Percentiles rank a stretch among this genome's conserved stretches.
phyloP scores from a whole-genome alignment of 1,139 yeast species.

The Yamadazyma atmosphaerica region DNA sequence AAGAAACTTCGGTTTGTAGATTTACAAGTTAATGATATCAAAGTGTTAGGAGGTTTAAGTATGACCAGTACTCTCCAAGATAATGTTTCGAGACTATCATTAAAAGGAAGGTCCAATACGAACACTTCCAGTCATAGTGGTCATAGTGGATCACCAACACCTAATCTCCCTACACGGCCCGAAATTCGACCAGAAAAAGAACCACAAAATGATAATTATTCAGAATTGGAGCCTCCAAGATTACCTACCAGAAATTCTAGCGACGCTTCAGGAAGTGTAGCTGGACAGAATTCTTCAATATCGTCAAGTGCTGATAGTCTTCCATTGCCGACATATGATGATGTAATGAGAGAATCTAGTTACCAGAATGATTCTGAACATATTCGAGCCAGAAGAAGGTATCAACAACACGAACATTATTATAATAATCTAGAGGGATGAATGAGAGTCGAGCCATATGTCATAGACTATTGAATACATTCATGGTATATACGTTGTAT shows the following conservation, averaged over 20 bases:
- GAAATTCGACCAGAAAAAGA: neutral
- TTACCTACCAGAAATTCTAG: neutral
- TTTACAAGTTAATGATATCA: slow-evolving; percentile 36
- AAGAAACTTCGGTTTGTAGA: slow-evolving; percentile 30
- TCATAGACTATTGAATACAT: no score
- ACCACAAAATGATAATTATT: no score
- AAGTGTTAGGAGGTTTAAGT: slow-evolving; percentile 44
- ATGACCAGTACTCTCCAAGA: slow-evolving; percentile 24
- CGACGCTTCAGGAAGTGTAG: neutral
- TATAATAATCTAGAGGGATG: slow-evolving; percentile 23
- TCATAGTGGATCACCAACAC: slow-evolving; percentile 2
- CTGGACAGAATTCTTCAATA: slow-evolving; percentile 2
- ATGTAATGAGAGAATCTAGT: slow-evolving; percentile 28
- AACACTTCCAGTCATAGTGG: slow-evolving; percentile 1
- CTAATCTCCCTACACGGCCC: slow-evolving; percentile 4
- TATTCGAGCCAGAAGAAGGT: slow-evolving; percentile 34
- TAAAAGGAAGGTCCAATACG: neutral
- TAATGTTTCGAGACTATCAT: slow-evolving; percentile 2
- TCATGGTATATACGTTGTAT: neutral
- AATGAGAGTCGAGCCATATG: no score
- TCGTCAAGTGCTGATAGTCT: slow-evolving; percentile 12
- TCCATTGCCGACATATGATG: slow-evolving; percentile 38
- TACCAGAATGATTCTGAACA: slow-evolving; percentile 30
- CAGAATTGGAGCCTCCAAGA: neutral
- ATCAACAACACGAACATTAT: slow-evolving; percentile 38